Evolutionary conservation across 345 rosid genomes (phyloP).

Genomic region (Eucalyptus guilfoylei): DNA sequence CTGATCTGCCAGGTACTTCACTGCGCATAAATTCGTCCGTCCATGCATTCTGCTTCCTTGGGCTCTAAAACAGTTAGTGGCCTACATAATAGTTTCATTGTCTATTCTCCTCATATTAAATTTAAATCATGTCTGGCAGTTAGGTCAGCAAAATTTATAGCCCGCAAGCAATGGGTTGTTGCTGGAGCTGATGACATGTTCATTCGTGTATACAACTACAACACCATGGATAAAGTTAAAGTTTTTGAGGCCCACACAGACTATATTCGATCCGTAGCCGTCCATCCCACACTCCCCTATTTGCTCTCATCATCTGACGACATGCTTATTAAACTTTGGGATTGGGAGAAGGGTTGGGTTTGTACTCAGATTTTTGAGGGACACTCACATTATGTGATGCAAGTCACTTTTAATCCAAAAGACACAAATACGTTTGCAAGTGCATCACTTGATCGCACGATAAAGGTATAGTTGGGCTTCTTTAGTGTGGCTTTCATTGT

Average conservation of each 20-base stretch:
- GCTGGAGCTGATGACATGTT: conserved; percentile 95
- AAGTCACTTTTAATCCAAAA: conserved; percentile 86
- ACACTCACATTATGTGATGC: conserved; percentile 99
- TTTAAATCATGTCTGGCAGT: conserved; percentile 32
- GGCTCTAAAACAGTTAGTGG: not conserved
- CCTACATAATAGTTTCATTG: not conserved
- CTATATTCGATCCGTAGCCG: conserved; percentile 87
- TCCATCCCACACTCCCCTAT: conserved; percentile 89
- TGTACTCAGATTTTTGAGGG: conserved; percentile 95
- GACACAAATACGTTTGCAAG: conserved; percentile 94
- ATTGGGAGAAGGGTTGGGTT: conserved; percentile 98
- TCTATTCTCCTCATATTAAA: not conserved
- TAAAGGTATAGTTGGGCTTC: conserved; percentile 40
- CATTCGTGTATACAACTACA: conserved; percentile 86
- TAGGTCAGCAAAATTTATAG: conserved; percentile 85
- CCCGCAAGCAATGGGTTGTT: conserved; percentile 89
- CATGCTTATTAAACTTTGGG: conserved; percentile 99
- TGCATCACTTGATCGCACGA: conserved; percentile 94
- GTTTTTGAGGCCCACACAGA: conserved; percentile 97
- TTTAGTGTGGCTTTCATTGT: not conserved
- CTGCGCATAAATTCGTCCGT: not conserved
- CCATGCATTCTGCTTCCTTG: not conserved
- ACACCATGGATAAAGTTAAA: conserved; percentile 85
- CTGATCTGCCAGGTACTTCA: conserved; percentile 74
- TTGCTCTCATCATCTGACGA: conserved; percentile 97